These are phyloP conservation scores for Xylariomycetidae sp. DNA, from an alignment of 2,329 filamentous ascomycete species.

Conservation along the genomic window DNA sequence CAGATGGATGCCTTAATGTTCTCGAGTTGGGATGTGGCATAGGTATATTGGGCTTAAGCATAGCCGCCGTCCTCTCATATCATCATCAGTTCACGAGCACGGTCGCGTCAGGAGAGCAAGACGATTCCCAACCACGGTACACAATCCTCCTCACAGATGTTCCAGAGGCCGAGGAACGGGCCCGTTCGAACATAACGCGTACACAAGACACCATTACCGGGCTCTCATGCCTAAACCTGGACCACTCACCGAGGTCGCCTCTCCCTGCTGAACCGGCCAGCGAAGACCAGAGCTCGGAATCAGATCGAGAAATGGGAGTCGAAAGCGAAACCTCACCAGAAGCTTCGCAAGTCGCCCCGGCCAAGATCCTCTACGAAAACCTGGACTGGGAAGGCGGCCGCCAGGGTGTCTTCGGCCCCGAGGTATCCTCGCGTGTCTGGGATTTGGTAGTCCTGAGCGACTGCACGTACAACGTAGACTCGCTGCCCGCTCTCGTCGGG, in stretches of 20 bases:
- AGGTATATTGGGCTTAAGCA: slow-evolving; percentile 48
- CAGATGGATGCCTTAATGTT: slow-evolving; percentile 34
- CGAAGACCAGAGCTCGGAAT: background rate
- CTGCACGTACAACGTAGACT: slow-evolving; percentile 58
- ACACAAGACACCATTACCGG: slow-evolving; percentile 2
- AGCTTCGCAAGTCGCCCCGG: background rate
- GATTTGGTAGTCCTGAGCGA: slow-evolving; percentile 53
- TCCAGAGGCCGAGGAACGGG: slow-evolving; percentile 46
- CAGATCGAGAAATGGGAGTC: no score
- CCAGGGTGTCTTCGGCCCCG: slow-evolving; percentile 37
- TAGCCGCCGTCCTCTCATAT: slow-evolving; percentile 37
- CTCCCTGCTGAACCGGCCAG: background rate
- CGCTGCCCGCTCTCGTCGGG: slow-evolving; percentile 47
- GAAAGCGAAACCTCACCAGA: background rate
- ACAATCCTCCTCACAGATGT: slow-evolving; percentile 52
- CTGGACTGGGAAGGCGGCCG: slow-evolving; percentile 53
- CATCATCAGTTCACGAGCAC: slow-evolving; percentile 9
- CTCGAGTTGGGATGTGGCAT: slow-evolving; percentile 55
- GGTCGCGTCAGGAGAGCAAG: no score
- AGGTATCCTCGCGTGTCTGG: slow-evolving; percentile 38
- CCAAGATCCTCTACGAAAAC: slow-evolving; percentile 44
- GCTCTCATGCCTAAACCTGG: no score
- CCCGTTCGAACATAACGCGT: slow-evolving; percentile 41
- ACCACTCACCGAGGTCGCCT: no score
- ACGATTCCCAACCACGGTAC: background rate